Evolutionary conservation across 257 asterid genomes (phyloP).

Genomic region (Solanum piurae): DNA sequence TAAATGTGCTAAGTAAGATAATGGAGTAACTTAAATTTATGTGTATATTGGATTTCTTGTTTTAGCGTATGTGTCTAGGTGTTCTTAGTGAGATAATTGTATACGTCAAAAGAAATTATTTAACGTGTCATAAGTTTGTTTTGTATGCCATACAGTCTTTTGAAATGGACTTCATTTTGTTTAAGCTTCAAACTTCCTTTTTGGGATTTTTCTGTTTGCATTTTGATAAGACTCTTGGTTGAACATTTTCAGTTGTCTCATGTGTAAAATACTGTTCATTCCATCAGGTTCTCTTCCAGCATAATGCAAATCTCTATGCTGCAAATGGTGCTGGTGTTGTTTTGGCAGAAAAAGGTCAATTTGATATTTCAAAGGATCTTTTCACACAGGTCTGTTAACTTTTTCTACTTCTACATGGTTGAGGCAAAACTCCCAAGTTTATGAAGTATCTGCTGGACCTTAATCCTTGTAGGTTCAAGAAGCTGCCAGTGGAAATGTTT

Average conservation of each 20-base stretch:
- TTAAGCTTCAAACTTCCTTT: background rate
- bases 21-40: background rate
- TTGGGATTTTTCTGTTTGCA: background rate
- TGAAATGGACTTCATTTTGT: background rate
- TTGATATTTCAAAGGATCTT: conserved; percentile 89
- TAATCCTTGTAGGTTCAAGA: conserved; percentile 68
- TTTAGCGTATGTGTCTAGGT: background rate
- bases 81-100: background rate
- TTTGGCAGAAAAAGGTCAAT: conserved; percentile 92
- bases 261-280: conserved; percentile 7
- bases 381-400: conserved; percentile 68
- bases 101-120: background rate
- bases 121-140: background rate
- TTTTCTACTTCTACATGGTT: background rate
- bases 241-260: background rate
- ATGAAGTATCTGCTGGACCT: conserved; percentile 2
- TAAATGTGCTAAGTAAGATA: background rate
- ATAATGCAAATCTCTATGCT: conserved; percentile 86
- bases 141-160: background rate
- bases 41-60: background rate
- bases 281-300: conserved; percentile 70
- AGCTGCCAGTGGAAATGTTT: conserved; percentile 92
- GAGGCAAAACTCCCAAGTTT: background rate
- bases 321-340: conserved; percentile 99
- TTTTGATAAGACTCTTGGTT: background rate